Evolutionary conservation across 139 green algal species (phyloP), one percentile per base, ranked within the genome.

Genomic region (Eudorina sp.): DNA sequence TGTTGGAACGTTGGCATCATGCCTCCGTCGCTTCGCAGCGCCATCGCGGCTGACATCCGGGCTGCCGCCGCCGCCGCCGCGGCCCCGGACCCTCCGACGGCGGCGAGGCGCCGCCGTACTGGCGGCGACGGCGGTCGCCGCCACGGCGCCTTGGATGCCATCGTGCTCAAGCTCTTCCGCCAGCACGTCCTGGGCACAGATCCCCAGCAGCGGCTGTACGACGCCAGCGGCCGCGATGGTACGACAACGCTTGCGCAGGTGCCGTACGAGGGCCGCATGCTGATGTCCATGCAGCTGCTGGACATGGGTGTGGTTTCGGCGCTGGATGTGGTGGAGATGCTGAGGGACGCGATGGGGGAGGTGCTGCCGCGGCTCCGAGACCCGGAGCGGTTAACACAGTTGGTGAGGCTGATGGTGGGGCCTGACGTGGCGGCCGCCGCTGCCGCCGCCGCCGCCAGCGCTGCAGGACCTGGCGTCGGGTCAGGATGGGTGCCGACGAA

Each of bases 231-330:
- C 18, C 40, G 70, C 14, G 66, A 25, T 48, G 31, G 31, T 18
- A 34, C 25, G 31, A 27, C 48, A 51, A 13, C n/a, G 48, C 48
- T 58, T n/a, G 73, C 9, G 1, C 48, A 68, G 27, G 53, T 85
- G 53, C 58, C 78, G 55, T 85, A 53, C 78, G 55, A 74, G 38
- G 55, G 78, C n/a, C 78, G 78, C 27, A 74, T 74, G 78, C 58
- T 75, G 55, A 55, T 85, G 55, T 38, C 78, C 25, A 23, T 74
- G 9, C 38, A 58, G 55, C 40, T 74, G 55, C 78, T 85, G 38
- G 78, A 85, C 9, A 70, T 75, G 78, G 40, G 41, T 27, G 78
- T 58, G 9, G 74, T 85, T 9, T 23, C 25, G 13, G 6, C 78
- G 27, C 13, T 41, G 27, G 78, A 74, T 9, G 78, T 55, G 23